Evolutionary conservation across 768 basidiomycete species (phyloP).

Genomic region (Paxillus involutus): DNA sequence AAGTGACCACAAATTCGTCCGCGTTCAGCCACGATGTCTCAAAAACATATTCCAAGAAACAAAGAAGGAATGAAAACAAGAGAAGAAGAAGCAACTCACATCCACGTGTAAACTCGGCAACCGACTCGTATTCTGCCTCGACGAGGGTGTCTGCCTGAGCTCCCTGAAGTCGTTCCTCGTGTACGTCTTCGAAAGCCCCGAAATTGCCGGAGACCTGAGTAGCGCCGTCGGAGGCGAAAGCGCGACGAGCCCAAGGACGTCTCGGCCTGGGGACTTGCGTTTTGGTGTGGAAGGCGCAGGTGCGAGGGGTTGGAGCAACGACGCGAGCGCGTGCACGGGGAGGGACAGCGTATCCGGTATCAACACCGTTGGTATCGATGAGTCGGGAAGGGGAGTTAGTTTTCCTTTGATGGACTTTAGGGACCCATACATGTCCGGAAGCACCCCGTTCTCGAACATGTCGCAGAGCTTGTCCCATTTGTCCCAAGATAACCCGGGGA

Average conservation of each 20-base stretch:
- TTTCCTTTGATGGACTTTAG: conserved; percentile 34
- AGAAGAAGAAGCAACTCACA: conserved; percentile 40
- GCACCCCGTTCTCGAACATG: conserved; percentile 27
- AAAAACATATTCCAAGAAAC: not conserved
- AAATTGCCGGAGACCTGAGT: conserved; percentile 68
- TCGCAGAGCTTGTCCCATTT: conserved; percentile 49
- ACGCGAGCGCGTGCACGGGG: conserved; percentile 46
- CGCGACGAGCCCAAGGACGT: conserved; percentile 58
- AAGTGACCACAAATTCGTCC: not conserved
- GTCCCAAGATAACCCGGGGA: conserved; percentile 49
- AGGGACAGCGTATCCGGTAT: conserved; percentile 43
- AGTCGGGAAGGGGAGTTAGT: conserved; percentile 27
- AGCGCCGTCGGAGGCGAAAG: conserved; percentile 72
- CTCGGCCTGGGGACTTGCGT: conserved; percentile 35
- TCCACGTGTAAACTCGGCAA: conserved; percentile 85
- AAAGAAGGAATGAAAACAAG: conserved; percentile 3
- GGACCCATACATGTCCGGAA: conserved; percentile 26
- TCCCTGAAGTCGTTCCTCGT: conserved; percentile 79
- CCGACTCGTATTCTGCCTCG: conserved; percentile 82
- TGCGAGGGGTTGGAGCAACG: conserved; percentile 42
- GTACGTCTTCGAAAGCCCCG: conserved; percentile 83
- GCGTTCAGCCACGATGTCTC: conserved; percentile 7
- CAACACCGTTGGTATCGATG: conserved; percentile 26
- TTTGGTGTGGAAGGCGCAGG: conserved; percentile 55
- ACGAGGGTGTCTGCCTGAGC: conserved; percentile 62